Base-by-base conservation (phyloP, 441 rosid genomes). In the Gossypium laxum region DNA sequence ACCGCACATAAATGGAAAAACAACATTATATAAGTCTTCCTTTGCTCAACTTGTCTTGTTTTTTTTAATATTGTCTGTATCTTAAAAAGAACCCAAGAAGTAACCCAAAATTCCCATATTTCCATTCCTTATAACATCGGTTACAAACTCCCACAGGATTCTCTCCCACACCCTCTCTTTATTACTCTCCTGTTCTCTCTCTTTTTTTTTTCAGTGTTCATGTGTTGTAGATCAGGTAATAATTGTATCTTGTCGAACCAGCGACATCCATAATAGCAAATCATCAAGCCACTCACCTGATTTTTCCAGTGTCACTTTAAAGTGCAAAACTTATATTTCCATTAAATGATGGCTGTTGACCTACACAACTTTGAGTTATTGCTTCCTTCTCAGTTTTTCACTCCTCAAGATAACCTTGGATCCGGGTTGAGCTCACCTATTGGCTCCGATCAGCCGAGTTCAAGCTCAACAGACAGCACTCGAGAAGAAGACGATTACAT, bases 401-500 rank as follows among this genome's bases (percentile, higher is more conserved):
- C 56, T 22, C 19, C 69, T 12, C 55, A 41, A 43, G 54, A 64
- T 32, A 12, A 15, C 67, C 12, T 2, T 1, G 72, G 77, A 6
- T 82, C 86, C 0, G 72, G 52, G 26, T 54, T 74, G 2, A 73
- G 75, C 47, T 76, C 86, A 5, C 74, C 83, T 0, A 47, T 74
- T 21, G 79, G 52, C 19, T 84, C 81, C 1, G 87, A 57, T 57
- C 61, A 82, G 58, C 50, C 60, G 18, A 74, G 78, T 54, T 80
- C 77, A 0, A 69, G 74, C 19, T 83, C 75, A 54, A 68, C 76
- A 21, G 85, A 78, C 19, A 77, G 68, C 56, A 60, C 76, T 58
- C 82, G 85, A 19, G 83, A 69, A 26, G 89, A 85, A 26, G 96
- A 83, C 71, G 83, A 80, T 41, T 88, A 85, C 66, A 76, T 80